Conservation (phyloP, 106 monocot species). For the Triglochin maritima region DNA sequence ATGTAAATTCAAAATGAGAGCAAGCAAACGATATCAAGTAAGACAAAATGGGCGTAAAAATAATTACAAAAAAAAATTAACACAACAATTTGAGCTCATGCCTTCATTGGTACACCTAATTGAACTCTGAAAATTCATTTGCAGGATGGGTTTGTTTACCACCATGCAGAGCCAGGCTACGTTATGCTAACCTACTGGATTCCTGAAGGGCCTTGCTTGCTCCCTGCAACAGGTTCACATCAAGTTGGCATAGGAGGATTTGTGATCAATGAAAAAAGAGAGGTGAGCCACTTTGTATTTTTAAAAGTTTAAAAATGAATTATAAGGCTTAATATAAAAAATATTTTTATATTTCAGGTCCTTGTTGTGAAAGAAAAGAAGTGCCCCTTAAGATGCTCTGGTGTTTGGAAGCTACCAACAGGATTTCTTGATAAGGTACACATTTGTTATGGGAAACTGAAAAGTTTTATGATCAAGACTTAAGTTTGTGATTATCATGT, state of each 20-base stretch:
- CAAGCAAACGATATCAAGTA: too few relatives aligned
- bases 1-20: too few relatives aligned
- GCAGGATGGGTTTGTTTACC: slow-evolving; percentile 73
- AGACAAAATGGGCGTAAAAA: too few relatives aligned
- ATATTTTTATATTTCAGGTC: slow-evolving; percentile 30
- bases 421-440: slow-evolving; percentile 73
- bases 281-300: slow-evolving; percentile 27
- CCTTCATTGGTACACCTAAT: too few relatives aligned
- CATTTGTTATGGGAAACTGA: not conserved
- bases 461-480: too few relatives aligned
- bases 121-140: not conserved
- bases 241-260: slow-evolving; percentile 80
- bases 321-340: not conserved
- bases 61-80: too few relatives aligned
- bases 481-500: too few relatives aligned
- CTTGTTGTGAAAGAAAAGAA: slow-evolving; percentile 83
- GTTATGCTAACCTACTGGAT: slow-evolving; percentile 81
- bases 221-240: slow-evolving; percentile 65
- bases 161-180: slow-evolving; percentile 79
- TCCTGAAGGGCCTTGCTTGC: slow-evolving; percentile 53
- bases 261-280: slow-evolving; percentile 64
- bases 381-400: slow-evolving; percentile 64
- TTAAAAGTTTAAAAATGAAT: not conserved
- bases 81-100: too few relatives aligned
- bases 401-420: slow-evolving; percentile 81